Evolutionary conservation across 805 yeast species (phyloP).

Genomic region (Candida suzukii): DNA sequence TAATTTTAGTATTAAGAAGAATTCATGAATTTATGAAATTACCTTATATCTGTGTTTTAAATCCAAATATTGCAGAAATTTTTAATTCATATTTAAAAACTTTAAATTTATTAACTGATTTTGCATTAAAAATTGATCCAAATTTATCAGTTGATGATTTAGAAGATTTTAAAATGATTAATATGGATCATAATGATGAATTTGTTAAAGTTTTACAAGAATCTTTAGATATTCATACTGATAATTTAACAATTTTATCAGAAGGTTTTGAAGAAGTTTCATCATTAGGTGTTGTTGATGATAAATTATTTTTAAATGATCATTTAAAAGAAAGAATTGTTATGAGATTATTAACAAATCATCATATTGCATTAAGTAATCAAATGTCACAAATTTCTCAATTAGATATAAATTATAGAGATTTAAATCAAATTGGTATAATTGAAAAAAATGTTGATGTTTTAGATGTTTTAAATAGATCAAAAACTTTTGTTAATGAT

Average conservation of each 20-base stretch:
- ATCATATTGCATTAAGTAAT: slow-evolving; percentile 61
- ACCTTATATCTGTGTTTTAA: slow-evolving; percentile 79
- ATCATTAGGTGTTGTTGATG: slow-evolving; percentile 18
- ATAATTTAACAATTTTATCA: slow-evolving; percentile 75
- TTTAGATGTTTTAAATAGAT: slow-evolving; percentile 51
- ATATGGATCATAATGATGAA: slow-evolving; percentile 43
- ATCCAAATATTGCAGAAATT: slow-evolving; percentile 78
- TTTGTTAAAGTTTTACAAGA: slow-evolving; percentile 48
- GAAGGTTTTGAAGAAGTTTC: slow-evolving; percentile 68
- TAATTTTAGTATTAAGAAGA: slow-evolving; percentile 64
- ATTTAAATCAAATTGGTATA: slow-evolving; percentile 48
- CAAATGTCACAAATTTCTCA: slow-evolving; percentile 23
- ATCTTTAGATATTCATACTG: slow-evolving; percentile 72
- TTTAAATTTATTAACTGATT: slow-evolving; percentile 41
- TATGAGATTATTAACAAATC: slow-evolving; percentile 81
- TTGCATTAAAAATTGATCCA: slow-evolving; percentile 15
- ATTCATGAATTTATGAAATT: slow-evolving; percentile 61
- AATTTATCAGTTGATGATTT: slow-evolving; percentile 24
- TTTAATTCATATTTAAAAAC: slow-evolving; percentile 70
- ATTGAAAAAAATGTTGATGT: slow-evolving; percentile 64
- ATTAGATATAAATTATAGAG: slow-evolving; percentile 27
- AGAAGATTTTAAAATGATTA: slow-evolving; percentile 21
- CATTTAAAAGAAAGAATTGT: slow-evolving; percentile 82
- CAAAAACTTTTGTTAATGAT: slow-evolving; percentile 73
- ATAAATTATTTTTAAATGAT: slow-evolving; percentile 48